Conservation (phyloP, 2,329 filamentous ascomycete genomes). For the Epichloe typhina region DNA sequence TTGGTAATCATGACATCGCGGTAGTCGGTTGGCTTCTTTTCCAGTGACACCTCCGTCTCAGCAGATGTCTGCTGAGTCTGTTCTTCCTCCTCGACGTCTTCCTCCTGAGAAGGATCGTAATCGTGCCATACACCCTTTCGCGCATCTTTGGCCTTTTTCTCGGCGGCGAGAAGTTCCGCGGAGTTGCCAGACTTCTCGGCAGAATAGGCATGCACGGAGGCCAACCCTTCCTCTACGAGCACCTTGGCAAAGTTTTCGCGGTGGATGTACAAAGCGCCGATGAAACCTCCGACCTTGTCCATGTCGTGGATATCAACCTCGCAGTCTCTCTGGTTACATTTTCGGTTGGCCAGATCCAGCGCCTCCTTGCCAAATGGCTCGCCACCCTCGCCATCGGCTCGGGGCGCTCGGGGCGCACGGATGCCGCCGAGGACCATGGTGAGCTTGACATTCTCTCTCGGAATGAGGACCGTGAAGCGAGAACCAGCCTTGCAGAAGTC, state of each 20-base stretch:
- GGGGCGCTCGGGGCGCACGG: constrained; percentile 74
- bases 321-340: constrained; percentile 86
- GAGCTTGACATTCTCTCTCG: constrained; percentile 84
- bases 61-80: constrained; percentile 37
- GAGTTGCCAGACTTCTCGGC: constrained; percentile 91
- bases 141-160: constrained; percentile 78
- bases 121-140: constrained; percentile 85
- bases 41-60: constrained; percentile 36
- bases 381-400: constrained; percentile 59
- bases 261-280: constrained; percentile 85
- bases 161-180: constrained; percentile 73
- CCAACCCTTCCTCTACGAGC: constrained; percentile 85
- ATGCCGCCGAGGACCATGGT: constrained; percentile 92
- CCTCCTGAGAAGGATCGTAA: constrained; percentile 84
- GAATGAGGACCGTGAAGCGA: constrained; percentile 81
- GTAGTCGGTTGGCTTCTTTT: constrained; percentile 69
- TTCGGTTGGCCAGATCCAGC: constrained; percentile 75
- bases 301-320: constrained; percentile 91
- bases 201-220: constrained; percentile 85
- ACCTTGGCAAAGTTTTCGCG: constrained; percentile 92
- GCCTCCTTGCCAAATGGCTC: constrained; percentile 95
- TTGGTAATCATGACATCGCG: constrained; percentile 88
- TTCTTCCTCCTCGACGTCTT: constrained; percentile 40
- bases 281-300: constrained; percentile 96
- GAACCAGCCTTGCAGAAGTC: constrained; percentile 98